These are phyloP conservation scores for Beauveria sp. DNA, from an alignment of 2,329 filamentous ascomycete species.

Conservation along the genomic window DNA sequence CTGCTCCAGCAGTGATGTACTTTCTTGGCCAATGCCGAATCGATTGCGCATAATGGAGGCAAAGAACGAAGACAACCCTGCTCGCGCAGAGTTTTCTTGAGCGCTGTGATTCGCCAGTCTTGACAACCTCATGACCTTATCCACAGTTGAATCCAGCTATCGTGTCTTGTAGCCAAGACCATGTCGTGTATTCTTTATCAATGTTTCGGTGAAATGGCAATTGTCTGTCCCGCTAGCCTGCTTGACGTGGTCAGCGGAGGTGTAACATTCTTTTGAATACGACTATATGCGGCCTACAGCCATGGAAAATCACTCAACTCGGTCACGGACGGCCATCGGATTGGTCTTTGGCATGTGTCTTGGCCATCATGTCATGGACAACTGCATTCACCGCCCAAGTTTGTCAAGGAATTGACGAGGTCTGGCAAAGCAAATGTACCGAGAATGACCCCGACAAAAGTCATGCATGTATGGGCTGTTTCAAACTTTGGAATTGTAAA, in stretches of 20 bases:
- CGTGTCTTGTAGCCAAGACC: constrained; percentile 41
- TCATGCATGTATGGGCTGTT: not conserved
- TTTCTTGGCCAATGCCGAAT: constrained; percentile 39
- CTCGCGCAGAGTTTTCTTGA: constrained; percentile 42
- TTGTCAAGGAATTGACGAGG: not conserved
- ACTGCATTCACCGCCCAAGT: not conserved
- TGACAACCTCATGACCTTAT: constrained; percentile 31
- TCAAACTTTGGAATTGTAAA: not conserved
- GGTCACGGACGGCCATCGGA: constrained; percentile 22
- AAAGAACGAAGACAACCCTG: constrained; percentile 54
- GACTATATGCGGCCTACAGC: constrained; percentile 31
- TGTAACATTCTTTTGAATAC: not conserved
- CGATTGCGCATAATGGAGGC: constrained; percentile 48
- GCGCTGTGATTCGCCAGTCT: constrained; percentile 36
- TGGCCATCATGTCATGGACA: not conserved
- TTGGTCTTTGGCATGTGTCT: constrained; percentile 18
- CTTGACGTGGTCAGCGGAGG: not conserved
- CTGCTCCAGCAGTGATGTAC: not conserved
- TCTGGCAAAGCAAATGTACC: not conserved
- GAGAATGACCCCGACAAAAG: not conserved
- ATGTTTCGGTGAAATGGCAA: constrained; percentile 27
- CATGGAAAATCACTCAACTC: constrained; percentile 31
- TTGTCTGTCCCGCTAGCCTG: constrained; percentile 38
- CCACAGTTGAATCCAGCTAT: constrained; percentile 35
- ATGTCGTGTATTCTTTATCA: constrained; percentile 41